These are phyloP conservation scores for Steccherinum ochraceum DNA, from an alignment of 768 basidiomycete genomes.

Conservation along the genomic window DNA sequence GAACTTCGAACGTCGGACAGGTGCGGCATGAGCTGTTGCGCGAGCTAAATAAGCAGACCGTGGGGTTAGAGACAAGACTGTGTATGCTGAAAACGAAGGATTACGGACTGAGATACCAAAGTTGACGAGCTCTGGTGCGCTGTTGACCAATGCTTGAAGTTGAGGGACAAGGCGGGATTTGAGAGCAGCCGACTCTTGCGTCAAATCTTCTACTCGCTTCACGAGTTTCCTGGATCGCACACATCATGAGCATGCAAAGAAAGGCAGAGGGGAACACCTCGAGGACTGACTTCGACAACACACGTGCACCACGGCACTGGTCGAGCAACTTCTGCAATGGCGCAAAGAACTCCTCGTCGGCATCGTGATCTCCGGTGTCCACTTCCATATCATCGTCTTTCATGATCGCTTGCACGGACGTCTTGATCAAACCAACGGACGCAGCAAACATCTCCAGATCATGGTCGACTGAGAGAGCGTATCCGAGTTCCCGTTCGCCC, in stretches of 20 bases:
- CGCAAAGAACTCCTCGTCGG: conserved; percentile 69
- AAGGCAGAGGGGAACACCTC: neutral
- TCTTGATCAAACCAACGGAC: conserved; percentile 85
- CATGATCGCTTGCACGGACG: conserved; percentile 65
- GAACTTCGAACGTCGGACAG: conserved; percentile 72
- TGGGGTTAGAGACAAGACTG: neutral
- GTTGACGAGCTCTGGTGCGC: conserved; percentile 78
- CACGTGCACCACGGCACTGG: conserved; percentile 75
- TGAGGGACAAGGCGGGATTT: conserved; percentile 66
- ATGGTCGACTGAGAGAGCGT: conserved; percentile 74
- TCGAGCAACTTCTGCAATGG: conserved; percentile 82
- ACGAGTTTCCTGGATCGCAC: conserved; percentile 69
- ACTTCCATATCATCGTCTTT: conserved; percentile 74
- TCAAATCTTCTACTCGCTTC: conserved; percentile 77
- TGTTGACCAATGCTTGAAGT: conserved; percentile 64
- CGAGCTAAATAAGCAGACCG: conserved; percentile 48
- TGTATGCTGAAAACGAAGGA: neutral
- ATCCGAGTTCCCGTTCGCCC: conserved; percentile 84
- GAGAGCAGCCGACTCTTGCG: conserved; percentile 63
- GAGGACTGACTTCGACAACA: conserved; percentile 62
- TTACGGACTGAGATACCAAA: conserved; percentile 79
- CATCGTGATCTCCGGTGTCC: conserved; percentile 70
- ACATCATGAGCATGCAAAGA: neutral
- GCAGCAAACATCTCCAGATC: conserved; percentile 94
- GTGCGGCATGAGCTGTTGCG: conserved; percentile 84